phyloP scores from a whole-genome alignment of 148 eudicot genomes.

The Amaranthus hypochondriacus region DNA sequence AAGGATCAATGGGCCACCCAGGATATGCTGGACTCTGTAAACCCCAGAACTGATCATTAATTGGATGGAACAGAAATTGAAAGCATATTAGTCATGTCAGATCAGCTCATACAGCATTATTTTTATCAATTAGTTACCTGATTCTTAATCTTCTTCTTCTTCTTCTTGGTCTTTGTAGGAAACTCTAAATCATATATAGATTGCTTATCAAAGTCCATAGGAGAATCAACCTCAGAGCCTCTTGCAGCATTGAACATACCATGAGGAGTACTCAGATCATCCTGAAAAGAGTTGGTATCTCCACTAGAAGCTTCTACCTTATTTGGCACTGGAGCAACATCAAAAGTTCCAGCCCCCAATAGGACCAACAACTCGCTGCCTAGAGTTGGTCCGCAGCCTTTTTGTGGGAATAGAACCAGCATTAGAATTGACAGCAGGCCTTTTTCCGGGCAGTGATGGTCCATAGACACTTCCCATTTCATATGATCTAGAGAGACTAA shows the following conservation, averaged over 20 bases:
- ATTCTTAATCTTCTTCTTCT: constrained; percentile 65
- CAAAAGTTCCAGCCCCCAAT: constrained; percentile 51
- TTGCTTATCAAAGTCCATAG: constrained; percentile 57
- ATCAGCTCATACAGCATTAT: background rate
- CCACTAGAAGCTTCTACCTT: constrained; percentile 79
- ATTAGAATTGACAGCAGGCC: constrained; percentile 54
- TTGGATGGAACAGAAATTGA: background rate
- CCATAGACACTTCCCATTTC: constrained; percentile 49
- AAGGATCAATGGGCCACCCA: constrained; percentile 64
- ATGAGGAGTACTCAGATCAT: constrained; percentile 60
- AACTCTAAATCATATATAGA: constrained; percentile 53
- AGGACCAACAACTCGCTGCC: constrained; percentile 71
- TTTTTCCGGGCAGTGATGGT: constrained; percentile 55
- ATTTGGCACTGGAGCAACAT: constrained; percentile 45
- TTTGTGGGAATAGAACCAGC: constrained; percentile 71
- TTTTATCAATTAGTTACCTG: constrained; percentile 37
- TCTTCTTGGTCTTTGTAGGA: constrained; percentile 60
- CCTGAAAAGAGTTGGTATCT: constrained; percentile 89
- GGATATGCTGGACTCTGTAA: constrained; percentile 54
- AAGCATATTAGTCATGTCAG: background rate
- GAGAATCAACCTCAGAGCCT: constrained; percentile 75
- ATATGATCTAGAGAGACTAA: constrained; percentile 40
- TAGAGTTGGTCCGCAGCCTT: constrained; percentile 80
- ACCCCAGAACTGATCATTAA: constrained; percentile 15
- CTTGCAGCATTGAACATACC: constrained; percentile 45